Conservation (phyloP, 352 stramenopile genomes). For the Phytophthora fragariaefolia region DNA sequence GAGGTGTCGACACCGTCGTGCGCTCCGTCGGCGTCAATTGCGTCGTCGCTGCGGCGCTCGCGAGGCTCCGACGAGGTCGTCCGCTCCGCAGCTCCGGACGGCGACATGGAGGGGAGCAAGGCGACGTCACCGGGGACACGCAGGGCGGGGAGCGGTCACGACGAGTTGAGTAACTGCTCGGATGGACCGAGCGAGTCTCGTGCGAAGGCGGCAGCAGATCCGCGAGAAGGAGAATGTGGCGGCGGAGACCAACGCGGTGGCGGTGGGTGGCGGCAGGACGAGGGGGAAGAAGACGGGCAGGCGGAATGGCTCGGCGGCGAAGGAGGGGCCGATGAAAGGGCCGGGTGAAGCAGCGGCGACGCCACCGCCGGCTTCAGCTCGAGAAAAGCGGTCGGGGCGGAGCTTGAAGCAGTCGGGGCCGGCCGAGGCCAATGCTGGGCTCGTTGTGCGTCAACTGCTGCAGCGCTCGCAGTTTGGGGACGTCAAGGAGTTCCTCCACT, state of each 20-base stretch:
- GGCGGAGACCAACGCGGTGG: slow-evolving; percentile 1
- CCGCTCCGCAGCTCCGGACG: too few relatives aligned
- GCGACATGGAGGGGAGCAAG: too few relatives aligned
- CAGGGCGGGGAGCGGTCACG: background rate
- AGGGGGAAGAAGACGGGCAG: slow-evolving; percentile 28
- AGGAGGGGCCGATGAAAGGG: too few relatives aligned
- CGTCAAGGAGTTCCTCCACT: slow-evolving; percentile 42
- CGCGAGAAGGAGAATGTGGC: slow-evolving; percentile 25
- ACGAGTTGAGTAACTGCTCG: slow-evolving; percentile 10
- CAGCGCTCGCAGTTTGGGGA: slow-evolving; percentile 54
- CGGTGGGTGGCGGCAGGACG: background rate
- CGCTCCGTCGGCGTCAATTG: background rate
- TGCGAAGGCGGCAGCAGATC: slow-evolving; percentile 45
- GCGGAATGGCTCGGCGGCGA: background rate
- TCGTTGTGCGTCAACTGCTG: slow-evolving; percentile 61
- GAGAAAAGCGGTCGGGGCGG: background rate
- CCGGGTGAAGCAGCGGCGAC: too few relatives aligned
- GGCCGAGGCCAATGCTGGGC: slow-evolving; percentile 33
- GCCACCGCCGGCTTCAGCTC: background rate
- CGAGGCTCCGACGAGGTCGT: background rate
- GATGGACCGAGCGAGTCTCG: slow-evolving; percentile 49
- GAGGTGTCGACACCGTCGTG: background rate
- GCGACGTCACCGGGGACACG: background rate
- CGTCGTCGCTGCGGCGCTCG: background rate
- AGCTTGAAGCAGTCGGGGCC: slow-evolving; percentile 12